Base-by-base conservation (phyloP, 345 rosid species). In the Euphorbia tirucalli region DNA sequence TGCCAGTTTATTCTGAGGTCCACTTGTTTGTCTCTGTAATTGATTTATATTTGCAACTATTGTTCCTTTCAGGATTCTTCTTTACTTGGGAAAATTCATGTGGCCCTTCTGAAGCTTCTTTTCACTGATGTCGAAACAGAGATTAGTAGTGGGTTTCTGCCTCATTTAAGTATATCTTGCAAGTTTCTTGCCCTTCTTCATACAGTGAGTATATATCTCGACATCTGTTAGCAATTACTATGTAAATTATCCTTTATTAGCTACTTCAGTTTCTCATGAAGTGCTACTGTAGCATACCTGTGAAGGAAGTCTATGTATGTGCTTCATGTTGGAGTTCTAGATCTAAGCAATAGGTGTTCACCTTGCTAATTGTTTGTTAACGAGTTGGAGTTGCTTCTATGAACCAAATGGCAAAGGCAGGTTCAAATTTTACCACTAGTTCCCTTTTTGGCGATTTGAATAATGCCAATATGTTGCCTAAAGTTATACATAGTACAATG, bases 141-240 rank as follows among this genome's bases (percentile, higher is more conserved):
- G 85, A 82, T 86, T 73, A 77, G 82, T 65, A 75, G 79, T 76
- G 87, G 86, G 60, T 58, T 73, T 77, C 72, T 82, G 46, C 85
- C 86, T 61, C 84, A 83, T 78, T 79, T 78, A 69, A 86, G 81
- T 75, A 73, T 89, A 58, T 90, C 98, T 67, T 95, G 99, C 94
- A 88, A 88, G 82, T 90, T 95, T 79, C 89, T 95, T 79, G 99
- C 93, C 44, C 82, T 95, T 66, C 86, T 90, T 68, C 98, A 89
- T 78, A 89, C 97, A 84, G 99, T 95, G 80, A 87, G 97, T 82
- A 30, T 25, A 75, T 60, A 30, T 57, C 10, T 44, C 50, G 58
- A n/a, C 60, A 21, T 18, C n/a, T 65, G 54, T 59, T 49, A 56
- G 54, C 64, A 10, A 14, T 66, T 37, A 57, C 44, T 71, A 19